Conservation (phyloP, 495 filamentous ascomycete genomes). For the Podospora didyma region DNA sequence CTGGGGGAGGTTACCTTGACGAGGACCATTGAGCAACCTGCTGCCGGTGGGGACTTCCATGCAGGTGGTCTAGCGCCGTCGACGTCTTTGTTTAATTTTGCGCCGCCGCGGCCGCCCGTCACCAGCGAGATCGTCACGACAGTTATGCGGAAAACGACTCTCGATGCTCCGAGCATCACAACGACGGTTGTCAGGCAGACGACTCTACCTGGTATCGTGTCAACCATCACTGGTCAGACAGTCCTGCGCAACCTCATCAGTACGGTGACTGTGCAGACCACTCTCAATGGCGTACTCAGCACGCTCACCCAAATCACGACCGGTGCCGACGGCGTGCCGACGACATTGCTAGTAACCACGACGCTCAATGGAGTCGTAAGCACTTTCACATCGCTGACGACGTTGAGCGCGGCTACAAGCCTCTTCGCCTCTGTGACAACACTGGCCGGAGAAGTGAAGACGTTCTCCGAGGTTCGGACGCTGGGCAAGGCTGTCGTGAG, state of each 20-base stretch:
- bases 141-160: conserved; percentile 4
- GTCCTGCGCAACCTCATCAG: conserved; percentile 5
- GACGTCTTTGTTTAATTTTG: neutral
- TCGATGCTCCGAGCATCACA: conserved; percentile 4
- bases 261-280: conserved; percentile 1
- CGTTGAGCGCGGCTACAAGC: conserved; percentile 1
- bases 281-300: neutral
- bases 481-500: neutral
- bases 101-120: neutral
- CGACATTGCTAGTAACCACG: neutral
- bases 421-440: neutral
- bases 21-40: neutral
- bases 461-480: neutral
- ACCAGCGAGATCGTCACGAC: neutral
- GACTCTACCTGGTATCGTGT: conserved; percentile 2
- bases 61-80: neutral
- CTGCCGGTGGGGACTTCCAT: neutral
- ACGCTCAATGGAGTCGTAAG: conserved; percentile 15
- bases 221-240: neutral
- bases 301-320: neutral
- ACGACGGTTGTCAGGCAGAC: neutral
- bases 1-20: neutral
- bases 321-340: neutral
- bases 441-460: neutral
- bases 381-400: conserved; percentile 9